Evolutionary conservation across 345 rosid species (phyloP).

Genomic region (Eucalyptus melliodora): DNA sequence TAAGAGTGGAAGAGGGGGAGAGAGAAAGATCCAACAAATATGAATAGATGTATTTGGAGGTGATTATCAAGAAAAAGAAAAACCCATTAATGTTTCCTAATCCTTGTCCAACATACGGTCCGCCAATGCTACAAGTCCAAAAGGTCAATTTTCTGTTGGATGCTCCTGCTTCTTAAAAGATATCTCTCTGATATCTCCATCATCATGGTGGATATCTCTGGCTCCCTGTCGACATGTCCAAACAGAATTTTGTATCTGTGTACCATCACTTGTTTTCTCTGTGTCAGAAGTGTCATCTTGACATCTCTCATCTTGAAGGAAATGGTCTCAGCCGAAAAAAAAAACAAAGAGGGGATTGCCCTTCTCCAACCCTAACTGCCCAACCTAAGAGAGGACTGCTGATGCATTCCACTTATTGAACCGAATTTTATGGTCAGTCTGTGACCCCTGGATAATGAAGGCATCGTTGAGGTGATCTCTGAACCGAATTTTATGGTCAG

Average conservation of each 20-base stretch:
- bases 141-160: neutral
- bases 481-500: neutral
- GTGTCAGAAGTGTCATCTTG: neutral
- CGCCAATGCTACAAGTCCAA: neutral
- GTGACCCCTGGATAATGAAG: neutral
- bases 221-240: constrained; percentile 54
- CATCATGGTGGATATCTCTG: neutral
- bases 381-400: neutral
- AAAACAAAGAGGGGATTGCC: neutral
- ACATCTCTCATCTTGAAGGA: neutral
- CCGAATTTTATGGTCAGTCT: neutral
- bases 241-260: constrained; percentile 14
- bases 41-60: neutral
- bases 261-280: constrained; percentile 3
- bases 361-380: neutral
- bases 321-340: neutral
- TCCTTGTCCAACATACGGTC: neutral
- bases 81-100: neutral
- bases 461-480: neutral
- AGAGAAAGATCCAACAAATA: neutral
- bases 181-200: neutral
- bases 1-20: neutral
- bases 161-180: neutral
- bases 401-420: neutral
- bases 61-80: neutral